Evolutionary conservation across 345 rosid genomes (phyloP).

Genomic region (Capsella bursapastoris): DNA sequence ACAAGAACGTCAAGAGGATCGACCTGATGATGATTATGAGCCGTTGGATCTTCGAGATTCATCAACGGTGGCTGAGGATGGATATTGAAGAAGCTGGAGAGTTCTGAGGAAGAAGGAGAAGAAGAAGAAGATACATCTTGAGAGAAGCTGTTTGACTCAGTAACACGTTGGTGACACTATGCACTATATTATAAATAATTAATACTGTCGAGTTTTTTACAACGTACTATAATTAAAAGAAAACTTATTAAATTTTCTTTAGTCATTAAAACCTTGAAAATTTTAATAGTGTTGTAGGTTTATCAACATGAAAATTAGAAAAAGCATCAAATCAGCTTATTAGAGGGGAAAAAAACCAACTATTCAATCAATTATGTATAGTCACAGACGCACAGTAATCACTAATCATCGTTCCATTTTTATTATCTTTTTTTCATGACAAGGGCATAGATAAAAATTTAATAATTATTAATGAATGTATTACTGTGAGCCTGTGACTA

Average conservation of each 20-base stretch:
- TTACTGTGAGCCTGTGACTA: conserved; percentile 2
- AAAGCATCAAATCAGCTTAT: neutral
- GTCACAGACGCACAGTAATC: conserved; percentile 9
- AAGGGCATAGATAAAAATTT: neutral
- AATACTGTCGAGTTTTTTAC: neutral
- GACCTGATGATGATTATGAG: conserved; percentile 4
- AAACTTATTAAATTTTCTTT: neutral
- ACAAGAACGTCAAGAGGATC: conserved; percentile 45
- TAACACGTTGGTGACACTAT: conserved; percentile 20
- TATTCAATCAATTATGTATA: conserved; percentile 2
- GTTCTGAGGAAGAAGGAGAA: conserved; percentile 75
- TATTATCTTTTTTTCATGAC: neutral
- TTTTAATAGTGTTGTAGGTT: neutral
- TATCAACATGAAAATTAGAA: neutral
- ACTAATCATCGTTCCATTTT: neutral
- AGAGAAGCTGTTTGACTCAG: conserved; percentile 71
- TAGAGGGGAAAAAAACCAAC: neutral
- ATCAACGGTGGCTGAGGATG: conserved; percentile 38
- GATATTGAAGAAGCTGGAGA: conserved; percentile 46
- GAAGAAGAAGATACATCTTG: conserved; percentile 62
- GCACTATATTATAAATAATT: neutral
- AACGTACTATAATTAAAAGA: neutral
- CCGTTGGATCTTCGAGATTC: conserved; percentile 47
- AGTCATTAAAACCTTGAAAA: neutral
- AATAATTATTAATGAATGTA: neutral